These are phyloP conservation scores for Candida golubevii DNA, from an alignment of 805 yeast species.

Conservation along the genomic window DNA sequence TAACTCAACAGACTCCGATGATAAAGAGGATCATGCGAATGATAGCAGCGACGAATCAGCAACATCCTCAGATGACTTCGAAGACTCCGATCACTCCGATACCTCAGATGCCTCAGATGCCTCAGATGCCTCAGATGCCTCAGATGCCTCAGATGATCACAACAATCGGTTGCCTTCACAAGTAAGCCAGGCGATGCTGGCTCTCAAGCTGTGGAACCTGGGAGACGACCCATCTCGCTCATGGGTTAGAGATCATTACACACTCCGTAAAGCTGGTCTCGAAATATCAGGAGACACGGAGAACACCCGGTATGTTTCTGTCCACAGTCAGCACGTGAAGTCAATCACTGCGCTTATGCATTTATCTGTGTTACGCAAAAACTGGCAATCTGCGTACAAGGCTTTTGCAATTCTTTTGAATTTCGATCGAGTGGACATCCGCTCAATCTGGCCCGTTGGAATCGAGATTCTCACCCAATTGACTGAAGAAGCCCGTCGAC, in stretches of 20 bases:
- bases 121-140: neutral
- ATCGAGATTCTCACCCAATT: constrained; percentile 43
- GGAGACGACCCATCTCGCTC: constrained; percentile 3
- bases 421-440: constrained; percentile 46
- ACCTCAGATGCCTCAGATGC: too few species aligned
- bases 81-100: too few species aligned
- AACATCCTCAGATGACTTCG: too few species aligned
- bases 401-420: constrained; percentile 48
- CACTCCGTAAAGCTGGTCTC: constrained; percentile 11
- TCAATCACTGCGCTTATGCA: constrained; percentile 46
- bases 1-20: too few species aligned
- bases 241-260: constrained; percentile 10
- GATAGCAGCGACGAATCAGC: too few species aligned
- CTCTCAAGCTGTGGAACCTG: too few species aligned
- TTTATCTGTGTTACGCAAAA: constrained; percentile 39
- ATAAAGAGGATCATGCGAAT: too few species aligned
- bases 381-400: constrained; percentile 56
- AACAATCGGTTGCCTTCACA: too few species aligned
- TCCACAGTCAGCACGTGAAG: constrained; percentile 24
- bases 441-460: constrained; percentile 62
- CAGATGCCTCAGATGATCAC: neutral
- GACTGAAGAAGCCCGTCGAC: constrained; percentile 1
- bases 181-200: too few species aligned
- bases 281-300: constrained; percentile 15
- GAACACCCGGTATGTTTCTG: constrained; percentile 3